phyloP scores from a whole-genome alignment of 768 basidiomycete species.

The Leccinellum albellum region DNA sequence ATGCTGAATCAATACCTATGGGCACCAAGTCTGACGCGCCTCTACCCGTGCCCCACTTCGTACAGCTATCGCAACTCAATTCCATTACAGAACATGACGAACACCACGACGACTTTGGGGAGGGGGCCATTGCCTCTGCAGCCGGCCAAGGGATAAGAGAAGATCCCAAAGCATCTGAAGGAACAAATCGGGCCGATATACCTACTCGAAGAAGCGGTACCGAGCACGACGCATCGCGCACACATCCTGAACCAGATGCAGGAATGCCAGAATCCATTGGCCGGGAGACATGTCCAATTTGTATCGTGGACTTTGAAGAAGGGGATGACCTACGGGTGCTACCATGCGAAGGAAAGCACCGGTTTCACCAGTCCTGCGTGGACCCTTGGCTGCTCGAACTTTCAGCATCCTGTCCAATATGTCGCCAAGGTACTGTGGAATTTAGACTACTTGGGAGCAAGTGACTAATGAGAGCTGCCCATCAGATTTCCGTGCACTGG shows the following conservation, averaged over 20 bases:
- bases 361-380: conserved; percentile 86
- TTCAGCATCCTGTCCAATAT: conserved; percentile 88
- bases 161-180: conserved; percentile 3
- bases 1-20: conserved; percentile 28
- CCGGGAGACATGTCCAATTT: conserved; percentile 89
- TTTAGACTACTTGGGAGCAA: not conserved
- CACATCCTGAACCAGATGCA: conserved; percentile 30
- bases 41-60: conserved; percentile 3
- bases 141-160: not conserved
- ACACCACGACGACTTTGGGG: not conserved
- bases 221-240: not conserved
- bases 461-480: not conserved
- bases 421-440: conserved; percentile 68
- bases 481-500: conserved; percentile 57
- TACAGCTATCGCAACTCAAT: conserved; percentile 11
- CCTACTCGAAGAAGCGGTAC: not conserved
- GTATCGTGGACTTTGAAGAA: conserved; percentile 89
- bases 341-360: conserved; percentile 88
- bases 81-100: not conserved
- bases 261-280: conserved; percentile 66
- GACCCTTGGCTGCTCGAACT: conserved; percentile 92
- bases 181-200: conserved; percentile 3
- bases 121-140: not conserved
- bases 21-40: not conserved
- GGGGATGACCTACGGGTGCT: conserved; percentile 89